These are phyloP conservation scores for Fusarium piperis DNA, from an alignment of 2,329 filamentous ascomycete species.

Conservation along the genomic window DNA sequence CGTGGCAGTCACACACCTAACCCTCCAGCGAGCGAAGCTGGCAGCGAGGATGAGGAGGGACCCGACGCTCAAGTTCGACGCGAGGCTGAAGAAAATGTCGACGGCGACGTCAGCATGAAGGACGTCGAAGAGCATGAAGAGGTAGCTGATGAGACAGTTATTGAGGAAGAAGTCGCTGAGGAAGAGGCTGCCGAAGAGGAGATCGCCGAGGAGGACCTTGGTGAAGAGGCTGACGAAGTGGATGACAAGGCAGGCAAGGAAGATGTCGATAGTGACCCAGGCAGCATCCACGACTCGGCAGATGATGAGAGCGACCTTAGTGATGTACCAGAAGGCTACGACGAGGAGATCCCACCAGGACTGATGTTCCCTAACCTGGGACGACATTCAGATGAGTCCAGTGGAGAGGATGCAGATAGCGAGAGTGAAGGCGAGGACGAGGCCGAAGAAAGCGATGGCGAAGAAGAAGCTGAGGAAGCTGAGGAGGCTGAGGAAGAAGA, in stretches of 20 bases:
- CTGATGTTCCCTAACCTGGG: conserved; percentile 63
- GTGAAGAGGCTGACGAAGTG: conserved; percentile 49
- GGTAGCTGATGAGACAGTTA: conserved; percentile 41
- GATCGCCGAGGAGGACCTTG: conserved; percentile 44
- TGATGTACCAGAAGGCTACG: conserved; percentile 68
- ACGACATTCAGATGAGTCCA: conserved; percentile 43
- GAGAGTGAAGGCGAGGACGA: conserved; percentile 48
- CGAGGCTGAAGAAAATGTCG: conserved; percentile 47
- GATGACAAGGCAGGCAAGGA: conserved; percentile 45
- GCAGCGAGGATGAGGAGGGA: conserved; percentile 52
- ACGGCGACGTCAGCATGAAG: conserved; percentile 55
- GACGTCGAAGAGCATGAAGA: conserved; percentile 50
- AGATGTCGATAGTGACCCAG: conserved; percentile 48
- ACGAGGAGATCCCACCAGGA: conserved; percentile 64
- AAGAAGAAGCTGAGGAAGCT: conserved; percentile 30
- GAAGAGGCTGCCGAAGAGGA: conserved; percentile 42
- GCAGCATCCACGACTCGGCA: conserved; percentile 71
- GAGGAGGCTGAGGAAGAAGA: conserved; percentile 11
- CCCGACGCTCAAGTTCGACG: conserved; percentile 52
- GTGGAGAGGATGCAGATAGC: conserved; percentile 49
- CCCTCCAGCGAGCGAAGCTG: conserved; percentile 48
- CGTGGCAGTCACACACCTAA: conserved; percentile 54
- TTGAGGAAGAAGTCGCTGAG: conserved; percentile 42
- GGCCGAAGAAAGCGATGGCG: conserved; percentile 31
- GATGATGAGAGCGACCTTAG: conserved; percentile 77